These are phyloP conservation scores for Phytopythium kandeliae DNA, from an alignment of 352 stramenopile species.

Conservation along the genomic window DNA sequence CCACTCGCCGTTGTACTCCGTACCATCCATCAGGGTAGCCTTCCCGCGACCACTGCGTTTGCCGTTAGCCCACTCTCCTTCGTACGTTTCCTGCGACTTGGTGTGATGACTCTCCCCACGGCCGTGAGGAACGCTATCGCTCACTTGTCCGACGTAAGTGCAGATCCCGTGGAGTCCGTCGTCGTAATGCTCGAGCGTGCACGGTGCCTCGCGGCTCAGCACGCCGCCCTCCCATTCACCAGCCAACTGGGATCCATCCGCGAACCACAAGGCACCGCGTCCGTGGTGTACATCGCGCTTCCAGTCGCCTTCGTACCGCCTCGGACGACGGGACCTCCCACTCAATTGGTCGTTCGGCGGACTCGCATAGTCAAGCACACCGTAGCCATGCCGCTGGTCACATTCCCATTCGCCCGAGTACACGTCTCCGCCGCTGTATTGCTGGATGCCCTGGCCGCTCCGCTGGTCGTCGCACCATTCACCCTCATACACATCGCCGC, in stretches of 20 bases:
- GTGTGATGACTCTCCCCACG: slow-evolving; percentile 41
- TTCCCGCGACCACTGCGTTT: slow-evolving; percentile 46
- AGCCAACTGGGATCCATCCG: slow-evolving; percentile 37
- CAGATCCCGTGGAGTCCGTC: slow-evolving; percentile 36
- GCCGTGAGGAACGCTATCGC: slow-evolving; percentile 40
- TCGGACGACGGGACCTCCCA: slow-evolving; percentile 9
- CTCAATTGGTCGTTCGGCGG: neutral
- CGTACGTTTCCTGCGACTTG: slow-evolving; percentile 38
- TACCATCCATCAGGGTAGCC: slow-evolving; percentile 62
- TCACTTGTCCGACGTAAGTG: slow-evolving; percentile 41
- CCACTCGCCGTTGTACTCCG: slow-evolving; percentile 81
- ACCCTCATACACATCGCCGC: slow-evolving; percentile 59
- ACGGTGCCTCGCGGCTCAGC: slow-evolving; percentile 8
- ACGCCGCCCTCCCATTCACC: slow-evolving; percentile 28
- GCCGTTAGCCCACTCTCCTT: slow-evolving; percentile 37
- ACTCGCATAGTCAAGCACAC: slow-evolving; percentile 29
- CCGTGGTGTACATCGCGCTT: slow-evolving; percentile 43
- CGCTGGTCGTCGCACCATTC: slow-evolving; percentile 49
- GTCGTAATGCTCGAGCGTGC: slow-evolving; percentile 41
- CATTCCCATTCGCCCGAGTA: slow-evolving; percentile 51
- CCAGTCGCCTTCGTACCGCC: slow-evolving; percentile 80
- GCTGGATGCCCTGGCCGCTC: slow-evolving; percentile 46
- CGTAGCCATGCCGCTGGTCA: slow-evolving; percentile 42
- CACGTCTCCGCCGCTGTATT: slow-evolving; percentile 35
- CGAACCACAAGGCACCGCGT: slow-evolving; percentile 53